A percentile compares a stretch with the other conserved stretches of the same genome.
Conservation (phyloP, 2,329 filamentous ascomycete genomes). For the Xylaria multiplex region DNA sequence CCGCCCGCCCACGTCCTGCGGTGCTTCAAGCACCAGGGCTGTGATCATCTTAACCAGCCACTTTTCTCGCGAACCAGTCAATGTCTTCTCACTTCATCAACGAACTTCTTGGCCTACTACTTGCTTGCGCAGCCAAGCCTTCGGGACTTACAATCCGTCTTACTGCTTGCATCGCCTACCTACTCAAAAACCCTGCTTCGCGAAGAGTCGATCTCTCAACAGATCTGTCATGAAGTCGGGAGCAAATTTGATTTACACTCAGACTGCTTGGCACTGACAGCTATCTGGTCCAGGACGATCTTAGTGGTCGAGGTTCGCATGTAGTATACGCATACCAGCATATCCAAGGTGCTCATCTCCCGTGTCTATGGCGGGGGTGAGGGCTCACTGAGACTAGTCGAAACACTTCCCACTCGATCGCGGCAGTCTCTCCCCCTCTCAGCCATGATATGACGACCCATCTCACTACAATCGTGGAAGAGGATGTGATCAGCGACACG, state of each 20-base stretch:
- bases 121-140: slow-evolving; percentile 36
- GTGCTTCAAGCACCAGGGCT: slow-evolving; percentile 31
- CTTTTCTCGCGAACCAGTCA: slow-evolving; percentile 25
- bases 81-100: slow-evolving; percentile 23
- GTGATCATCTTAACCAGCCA: slow-evolving; percentile 33
- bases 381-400: background rate
- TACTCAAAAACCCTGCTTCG: slow-evolving; percentile 20
- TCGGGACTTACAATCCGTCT: slow-evolving; percentile 37
- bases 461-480: slow-evolving; percentile 4
- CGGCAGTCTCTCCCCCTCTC: slow-evolving; percentile 1
- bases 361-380: background rate
- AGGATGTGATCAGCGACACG: background rate
- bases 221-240: slow-evolving; percentile 16
- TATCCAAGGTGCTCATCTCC: slow-evolving; percentile 14
- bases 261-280: slow-evolving; percentile 22
- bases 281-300: slow-evolving; percentile 2
- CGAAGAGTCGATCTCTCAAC: slow-evolving; percentile 15
- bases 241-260: slow-evolving; percentile 25
- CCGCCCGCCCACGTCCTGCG: slow-evolving; percentile 30
- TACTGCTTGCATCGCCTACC: slow-evolving; percentile 34
- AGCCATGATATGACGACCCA: slow-evolving; percentile 13
- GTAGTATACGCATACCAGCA: slow-evolving; percentile 15
- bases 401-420: slow-evolving; percentile 12
- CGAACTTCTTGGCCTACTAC: slow-evolving; percentile 31
- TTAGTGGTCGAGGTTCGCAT: slow-evolving; percentile 17